phyloP scores from a whole-genome alignment of 2,329 filamentous ascomycete genomes.

The Colletotrichum camelliae region DNA sequence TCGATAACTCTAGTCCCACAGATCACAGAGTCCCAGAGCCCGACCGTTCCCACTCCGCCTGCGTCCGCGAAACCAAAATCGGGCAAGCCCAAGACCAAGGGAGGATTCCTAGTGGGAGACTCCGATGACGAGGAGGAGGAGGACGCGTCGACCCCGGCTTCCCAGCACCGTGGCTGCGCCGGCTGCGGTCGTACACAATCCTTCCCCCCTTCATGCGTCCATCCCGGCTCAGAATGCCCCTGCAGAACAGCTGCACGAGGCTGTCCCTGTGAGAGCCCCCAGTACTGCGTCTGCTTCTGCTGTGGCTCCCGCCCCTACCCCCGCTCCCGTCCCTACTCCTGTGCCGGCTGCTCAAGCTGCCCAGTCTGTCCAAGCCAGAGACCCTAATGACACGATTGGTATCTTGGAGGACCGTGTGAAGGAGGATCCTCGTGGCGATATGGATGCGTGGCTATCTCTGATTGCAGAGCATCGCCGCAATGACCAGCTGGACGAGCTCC shows the following conservation, averaged over 20 bases:
- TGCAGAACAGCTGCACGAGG: conserved; percentile 24
- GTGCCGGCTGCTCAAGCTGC: conserved; percentile 26
- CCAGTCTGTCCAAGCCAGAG: conserved; percentile 25
- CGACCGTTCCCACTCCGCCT: conserved; percentile 27
- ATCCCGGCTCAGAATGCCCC: conserved; percentile 17
- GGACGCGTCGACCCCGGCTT: conserved; percentile 24
- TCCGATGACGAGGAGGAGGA: conserved; percentile 68
- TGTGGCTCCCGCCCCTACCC: conserved; percentile 40
- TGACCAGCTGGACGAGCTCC: conserved; percentile 81
- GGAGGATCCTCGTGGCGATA: conserved; percentile 90
- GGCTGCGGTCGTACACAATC: background rate
- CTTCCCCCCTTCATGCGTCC: background rate
- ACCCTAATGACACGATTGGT: conserved; percentile 74
- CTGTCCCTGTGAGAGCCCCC: conserved; percentile 20
- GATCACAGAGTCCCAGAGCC: conserved; percentile 32
- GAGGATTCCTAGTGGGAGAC: conserved; percentile 65
- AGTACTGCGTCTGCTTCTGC: conserved; percentile 23
- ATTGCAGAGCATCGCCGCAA: conserved; percentile 85
- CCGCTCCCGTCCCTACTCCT: conserved; percentile 43
- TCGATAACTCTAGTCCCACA: conserved; percentile 37
- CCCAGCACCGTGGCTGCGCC: conserved; percentile 5
- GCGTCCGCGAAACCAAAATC: conserved; percentile 28
- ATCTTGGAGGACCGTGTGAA: conserved; percentile 89
- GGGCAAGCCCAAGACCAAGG: conserved; percentile 63
- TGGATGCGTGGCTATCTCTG: conserved; percentile 88